A percentile compares a stretch with the other conserved stretches of the same genome.
Evolutionary conservation across 345 rosid species (phyloP).

Genomic region (Corchorus capsularis): DNA sequence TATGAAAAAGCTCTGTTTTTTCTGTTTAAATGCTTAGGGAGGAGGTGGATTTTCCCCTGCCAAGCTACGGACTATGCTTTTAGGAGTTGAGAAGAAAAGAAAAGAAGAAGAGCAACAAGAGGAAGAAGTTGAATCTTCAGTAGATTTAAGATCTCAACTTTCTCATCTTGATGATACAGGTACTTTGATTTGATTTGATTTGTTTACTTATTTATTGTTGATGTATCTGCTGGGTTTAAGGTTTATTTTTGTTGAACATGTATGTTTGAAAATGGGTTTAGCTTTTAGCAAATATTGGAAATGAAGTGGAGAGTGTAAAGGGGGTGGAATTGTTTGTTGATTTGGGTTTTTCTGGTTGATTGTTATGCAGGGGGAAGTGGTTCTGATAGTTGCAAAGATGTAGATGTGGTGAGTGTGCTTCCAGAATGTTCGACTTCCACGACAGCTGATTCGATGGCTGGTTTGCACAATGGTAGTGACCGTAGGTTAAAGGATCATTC

Average conservation of each 20-base stretch:
- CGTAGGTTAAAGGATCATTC: slow-evolving; percentile 38
- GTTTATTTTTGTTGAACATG: not conserved
- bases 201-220: not conserved
- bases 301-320: not conserved
- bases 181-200: slow-evolving; percentile 19
- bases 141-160: slow-evolving; percentile 54
- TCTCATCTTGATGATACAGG: slow-evolving; percentile 50
- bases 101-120: slow-evolving; percentile 50
- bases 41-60: slow-evolving; percentile 67
- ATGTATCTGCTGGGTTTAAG: not conserved
- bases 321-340: not conserved
- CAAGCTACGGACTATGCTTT: slow-evolving; percentile 69
- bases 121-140: slow-evolving; percentile 48
- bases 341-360: not conserved
- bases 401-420: slow-evolving; percentile 72
- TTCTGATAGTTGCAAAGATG: slow-evolving; percentile 80
- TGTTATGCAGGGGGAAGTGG: slow-evolving; percentile 45
- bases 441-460: slow-evolving; percentile 32
- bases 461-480: slow-evolving; percentile 30
- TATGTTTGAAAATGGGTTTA: not conserved
- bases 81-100: slow-evolving; percentile 67
- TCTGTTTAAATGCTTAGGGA: slow-evolving; percentile 32
- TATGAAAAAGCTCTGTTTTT: not conserved
- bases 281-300: not conserved
- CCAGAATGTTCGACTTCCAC: slow-evolving; percentile 49